Evolutionary conservation across 306 rosid genomes (phyloP).

Genomic region (Heteromeles arbutifolia): DNA sequence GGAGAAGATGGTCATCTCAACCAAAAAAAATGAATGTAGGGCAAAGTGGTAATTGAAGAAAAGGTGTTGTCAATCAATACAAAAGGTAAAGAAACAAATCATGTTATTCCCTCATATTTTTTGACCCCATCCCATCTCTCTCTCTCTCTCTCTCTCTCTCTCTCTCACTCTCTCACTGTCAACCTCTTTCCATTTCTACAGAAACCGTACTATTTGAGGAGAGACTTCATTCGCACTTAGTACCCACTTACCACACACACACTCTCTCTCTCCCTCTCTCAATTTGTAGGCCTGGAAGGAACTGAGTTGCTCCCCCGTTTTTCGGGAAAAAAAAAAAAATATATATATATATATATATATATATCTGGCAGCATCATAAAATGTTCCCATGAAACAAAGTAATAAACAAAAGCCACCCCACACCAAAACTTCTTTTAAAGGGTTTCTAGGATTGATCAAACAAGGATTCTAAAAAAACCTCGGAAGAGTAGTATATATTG

Average conservation of each 20-base stretch:
- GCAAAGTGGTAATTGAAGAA: conserved; percentile 29
- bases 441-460: conserved; percentile 55
- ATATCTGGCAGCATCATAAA: conserved; percentile 15
- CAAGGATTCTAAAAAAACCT: conserved; percentile 28
- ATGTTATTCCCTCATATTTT: conserved; percentile 43
- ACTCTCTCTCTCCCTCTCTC: neutral
- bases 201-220: conserved; percentile 39
- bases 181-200: conserved; percentile 45
- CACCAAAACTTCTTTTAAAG: conserved; percentile 29
- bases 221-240: neutral
- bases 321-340: neutral
- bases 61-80: conserved; percentile 63
- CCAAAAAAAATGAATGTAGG: conserved; percentile 11
- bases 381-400: conserved; percentile 25
- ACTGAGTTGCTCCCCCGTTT: conserved; percentile 27
- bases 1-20: neutral
- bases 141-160: conserved; percentile 32
- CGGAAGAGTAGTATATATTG: neutral
- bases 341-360: too few species aligned
- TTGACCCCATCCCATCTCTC: conserved; percentile 38
- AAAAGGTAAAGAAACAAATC: conserved; percentile 44
- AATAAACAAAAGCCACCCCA: conserved; percentile 18
- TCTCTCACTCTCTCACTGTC: conserved; percentile 32
- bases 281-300: neutral
- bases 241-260: conserved; percentile 8